Evolutionary conservation across 1,284 basidiomycete genomes (phyloP).

Genomic region (Cryptococcus sp.): DNA sequence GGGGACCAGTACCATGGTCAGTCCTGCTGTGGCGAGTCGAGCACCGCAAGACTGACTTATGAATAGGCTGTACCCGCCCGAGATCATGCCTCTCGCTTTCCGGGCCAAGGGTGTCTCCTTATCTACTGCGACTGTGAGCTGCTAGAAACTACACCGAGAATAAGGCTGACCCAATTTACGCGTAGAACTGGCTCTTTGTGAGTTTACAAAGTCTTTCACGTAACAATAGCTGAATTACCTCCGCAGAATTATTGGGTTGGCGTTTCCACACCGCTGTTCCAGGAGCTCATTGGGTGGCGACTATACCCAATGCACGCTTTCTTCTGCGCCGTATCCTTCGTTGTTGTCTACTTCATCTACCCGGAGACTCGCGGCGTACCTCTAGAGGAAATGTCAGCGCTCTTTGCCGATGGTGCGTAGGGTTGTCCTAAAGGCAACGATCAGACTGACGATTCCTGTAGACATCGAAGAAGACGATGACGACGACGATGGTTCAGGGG

Average conservation of each 20-base stretch:
- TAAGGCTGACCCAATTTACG: conserved; percentile 9
- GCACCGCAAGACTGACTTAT: conserved; percentile 27
- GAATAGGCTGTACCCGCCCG: conserved; percentile 85
- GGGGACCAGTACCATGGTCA: conserved; percentile 55
- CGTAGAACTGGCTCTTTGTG: conserved; percentile 68
- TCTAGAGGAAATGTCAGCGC: conserved; percentile 58
- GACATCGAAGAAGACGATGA: conserved; percentile 37
- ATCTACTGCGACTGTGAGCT: conserved; percentile 71
- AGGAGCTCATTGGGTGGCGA: conserved; percentile 88
- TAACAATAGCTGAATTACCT: conserved; percentile 1
- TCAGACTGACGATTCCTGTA: conserved; percentile 11
- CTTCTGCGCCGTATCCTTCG: conserved; percentile 85
- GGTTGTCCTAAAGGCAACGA: conserved; percentile 11
- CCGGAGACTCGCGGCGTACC: conserved; percentile 59
- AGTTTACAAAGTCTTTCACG: conserved; percentile 1
- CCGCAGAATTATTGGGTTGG: conserved; percentile 64
- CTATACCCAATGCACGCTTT: conserved; percentile 96
- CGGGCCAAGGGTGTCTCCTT: conserved; percentile 92
- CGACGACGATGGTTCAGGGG: conserved; percentile 42
- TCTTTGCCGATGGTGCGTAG: conserved; percentile 45
- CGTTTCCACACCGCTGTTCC: conserved; percentile 81
- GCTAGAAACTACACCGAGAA: background rate
- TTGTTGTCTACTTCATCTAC: conserved; percentile 60
- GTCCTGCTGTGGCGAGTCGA: conserved; percentile 1
- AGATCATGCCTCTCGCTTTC: conserved; percentile 89